A percentile compares a stretch with the other conserved stretches of the same genome.
These are phyloP conservation scores for Yarrowia galli DNA, from an alignment of 1,139 yeast genomes.

Conservation along the genomic window DNA sequence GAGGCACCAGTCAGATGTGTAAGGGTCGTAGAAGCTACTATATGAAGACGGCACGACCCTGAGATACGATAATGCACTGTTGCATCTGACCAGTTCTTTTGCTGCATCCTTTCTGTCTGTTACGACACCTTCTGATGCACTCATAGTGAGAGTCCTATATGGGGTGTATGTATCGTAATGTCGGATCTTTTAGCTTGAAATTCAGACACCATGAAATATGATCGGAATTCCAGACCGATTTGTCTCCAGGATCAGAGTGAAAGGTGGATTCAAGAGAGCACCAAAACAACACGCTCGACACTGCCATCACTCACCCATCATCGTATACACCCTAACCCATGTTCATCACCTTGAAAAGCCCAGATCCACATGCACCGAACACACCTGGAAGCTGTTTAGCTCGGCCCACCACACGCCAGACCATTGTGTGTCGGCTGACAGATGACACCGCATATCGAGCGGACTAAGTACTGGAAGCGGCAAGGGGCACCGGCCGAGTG, in stretches of 20 bases:
- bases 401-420: constrained; percentile 17
- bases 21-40: background rate
- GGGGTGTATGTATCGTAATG: background rate
- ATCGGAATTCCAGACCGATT: background rate
- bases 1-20: too few relatives aligned
- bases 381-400: constrained; percentile 26
- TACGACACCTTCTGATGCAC: background rate
- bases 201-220: background rate
- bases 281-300: background rate
- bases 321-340: background rate
- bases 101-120: constrained; percentile 3
- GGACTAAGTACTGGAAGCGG: constrained; percentile 1
- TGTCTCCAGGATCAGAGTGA: too few relatives aligned
- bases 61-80: background rate
- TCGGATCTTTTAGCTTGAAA: background rate
- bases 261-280: too few relatives aligned
- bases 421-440: constrained; percentile 2
- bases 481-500: background rate
- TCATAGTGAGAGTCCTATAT: background rate
- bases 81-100: background rate
- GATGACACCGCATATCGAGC: background rate
- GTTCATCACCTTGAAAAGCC: background rate
- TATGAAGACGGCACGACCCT: background rate
- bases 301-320: background rate
- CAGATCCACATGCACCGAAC: constrained; percentile 24